Evolutionary conservation across 768 basidiomycete genomes (phyloP), one percentile per base, ranked within the genome.

Genomic region (Galerina sulciceps): DNA sequence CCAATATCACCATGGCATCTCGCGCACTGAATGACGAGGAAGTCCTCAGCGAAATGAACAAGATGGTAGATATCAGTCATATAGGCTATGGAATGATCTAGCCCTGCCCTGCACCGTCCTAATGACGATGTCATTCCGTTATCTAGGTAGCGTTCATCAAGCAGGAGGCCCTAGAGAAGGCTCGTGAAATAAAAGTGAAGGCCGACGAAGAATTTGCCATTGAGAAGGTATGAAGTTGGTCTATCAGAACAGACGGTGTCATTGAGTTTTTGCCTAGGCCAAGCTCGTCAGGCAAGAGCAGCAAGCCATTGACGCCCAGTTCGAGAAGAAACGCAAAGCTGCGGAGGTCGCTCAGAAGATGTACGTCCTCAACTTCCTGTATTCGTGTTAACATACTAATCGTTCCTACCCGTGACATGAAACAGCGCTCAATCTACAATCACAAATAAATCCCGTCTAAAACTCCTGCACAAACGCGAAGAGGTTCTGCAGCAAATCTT

Each of bases 131-230:
- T 58, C 46, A 58, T 59, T 42, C 23, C 15, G 35, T 38, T 41
- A 56, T 58, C 34, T 72, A 96, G 96, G 93, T 96, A 46, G 89
- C 94, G 53, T 98, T 98, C 82, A 99, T 99, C 84, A 96, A 93
- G 77, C 97, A 99, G 71, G 97, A 99, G 76, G 96, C 96, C 4
- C 75, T 93, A 63, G 96, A 99, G 80, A 99, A 99, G 78, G 96
- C 94, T 1, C 82, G 97, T 8, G 97, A 99, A 77, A 95, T 99
- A 60, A 89, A 85, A 63, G 94, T 98, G 59, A 99, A 99, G 75
- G 96, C 97, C 0, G 95, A 99, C 61, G 96, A 99, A 73, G 96
- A 99, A 77, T 99, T 99, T 71, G 91, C 96, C 17, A 99, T 99
- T 65, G 97, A 99, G 74, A 99, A 99, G 85, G 96, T 88, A 55